These are phyloP conservation scores for Asclepias syriaca DNA, from an alignment of 257 asterid genomes.

Conservation along the genomic window DNA sequence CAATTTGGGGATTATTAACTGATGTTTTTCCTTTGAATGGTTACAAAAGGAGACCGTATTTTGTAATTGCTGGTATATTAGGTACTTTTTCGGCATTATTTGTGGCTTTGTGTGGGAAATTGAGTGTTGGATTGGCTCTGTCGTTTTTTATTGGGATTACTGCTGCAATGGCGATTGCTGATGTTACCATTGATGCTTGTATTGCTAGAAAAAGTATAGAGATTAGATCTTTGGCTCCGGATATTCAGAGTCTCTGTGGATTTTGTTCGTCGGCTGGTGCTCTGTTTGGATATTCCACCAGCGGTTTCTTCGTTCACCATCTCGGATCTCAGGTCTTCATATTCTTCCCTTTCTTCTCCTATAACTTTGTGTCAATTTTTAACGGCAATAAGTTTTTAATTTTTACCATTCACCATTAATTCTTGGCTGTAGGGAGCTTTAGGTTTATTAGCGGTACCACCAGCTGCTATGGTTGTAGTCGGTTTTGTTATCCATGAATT, in stretches of 20 bases:
- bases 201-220: conserved; percentile 55
- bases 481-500: conserved; percentile 23
- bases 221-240: conserved; percentile 51
- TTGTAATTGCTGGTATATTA: conserved; percentile 36
- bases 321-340: conserved; percentile 58
- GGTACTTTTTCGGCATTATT: conserved; percentile 14
- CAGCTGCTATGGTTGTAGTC: conserved; percentile 17
- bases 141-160: conserved; percentile 38
- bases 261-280: conserved; percentile 52
- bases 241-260: conserved; percentile 63
- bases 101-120: conserved; percentile 21
- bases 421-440: conserved; percentile 14
- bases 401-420: no score
- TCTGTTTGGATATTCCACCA: conserved; percentile 57
- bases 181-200: conserved; percentile 66
- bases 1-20: conserved; percentile 56
- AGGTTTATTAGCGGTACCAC: conserved; percentile 22
- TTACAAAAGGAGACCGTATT: conserved; percentile 51
- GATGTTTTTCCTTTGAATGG: conserved; percentile 58
- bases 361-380: no score
- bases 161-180: conserved; percentile 57
- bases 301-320: conserved; percentile 61
- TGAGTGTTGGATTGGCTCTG: conserved; percentile 37
- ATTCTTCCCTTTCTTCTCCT: background rate
- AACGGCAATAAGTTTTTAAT: no score